These are phyloP conservation scores for Solanum corneliomulleri DNA, from an alignment of 257 asterid genomes.

Conservation along the genomic window DNA sequence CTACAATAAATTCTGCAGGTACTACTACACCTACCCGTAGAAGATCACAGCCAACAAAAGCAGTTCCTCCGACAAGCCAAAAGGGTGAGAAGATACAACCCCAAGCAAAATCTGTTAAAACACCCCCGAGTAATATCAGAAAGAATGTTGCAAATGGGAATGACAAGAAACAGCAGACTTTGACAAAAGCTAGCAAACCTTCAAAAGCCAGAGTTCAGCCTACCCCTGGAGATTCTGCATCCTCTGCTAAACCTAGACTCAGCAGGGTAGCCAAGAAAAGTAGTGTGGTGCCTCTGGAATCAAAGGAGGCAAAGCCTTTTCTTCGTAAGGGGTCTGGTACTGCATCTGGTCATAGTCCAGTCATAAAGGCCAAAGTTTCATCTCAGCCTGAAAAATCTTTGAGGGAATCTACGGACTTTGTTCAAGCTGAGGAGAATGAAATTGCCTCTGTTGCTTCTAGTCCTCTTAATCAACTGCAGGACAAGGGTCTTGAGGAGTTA, in stretches of 20 bases:
- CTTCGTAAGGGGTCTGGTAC: constrained; percentile 77
- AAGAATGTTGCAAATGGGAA: constrained; percentile 30
- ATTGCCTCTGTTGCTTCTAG: constrained; percentile 26
- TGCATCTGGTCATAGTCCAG: constrained; percentile 27
- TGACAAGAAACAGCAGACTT: constrained; percentile 51
- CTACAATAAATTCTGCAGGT: constrained; percentile 27
- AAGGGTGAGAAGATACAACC: constrained; percentile 40
- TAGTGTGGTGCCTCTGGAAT: constrained; percentile 86
- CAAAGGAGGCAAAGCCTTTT: constrained; percentile 54
- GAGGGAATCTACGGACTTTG: constrained; percentile 18
- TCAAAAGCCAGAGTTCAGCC: constrained; percentile 41
- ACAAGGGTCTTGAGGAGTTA: constrained; percentile 17
- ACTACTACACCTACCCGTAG: constrained; percentile 38
- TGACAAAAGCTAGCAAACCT: constrained; percentile 35
- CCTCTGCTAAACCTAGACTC: constrained; percentile 49
- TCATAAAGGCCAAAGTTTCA: not conserved
- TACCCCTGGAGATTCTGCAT: constrained; percentile 33
- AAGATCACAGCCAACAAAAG: constrained; percentile 50
- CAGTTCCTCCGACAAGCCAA: constrained; percentile 34
- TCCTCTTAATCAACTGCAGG: constrained; percentile 32
- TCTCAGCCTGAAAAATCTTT: constrained; percentile 27
- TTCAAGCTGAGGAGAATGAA: constrained; percentile 28
- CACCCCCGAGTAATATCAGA: constrained; percentile 32
- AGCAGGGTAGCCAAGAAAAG: constrained; percentile 79
- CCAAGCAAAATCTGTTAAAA: constrained; percentile 33